Evolutionary conservation across 352 stramenopile genomes (phyloP), one percentile per base, ranked within the genome.

Genomic region (Globisporangium orthogonon): DNA sequence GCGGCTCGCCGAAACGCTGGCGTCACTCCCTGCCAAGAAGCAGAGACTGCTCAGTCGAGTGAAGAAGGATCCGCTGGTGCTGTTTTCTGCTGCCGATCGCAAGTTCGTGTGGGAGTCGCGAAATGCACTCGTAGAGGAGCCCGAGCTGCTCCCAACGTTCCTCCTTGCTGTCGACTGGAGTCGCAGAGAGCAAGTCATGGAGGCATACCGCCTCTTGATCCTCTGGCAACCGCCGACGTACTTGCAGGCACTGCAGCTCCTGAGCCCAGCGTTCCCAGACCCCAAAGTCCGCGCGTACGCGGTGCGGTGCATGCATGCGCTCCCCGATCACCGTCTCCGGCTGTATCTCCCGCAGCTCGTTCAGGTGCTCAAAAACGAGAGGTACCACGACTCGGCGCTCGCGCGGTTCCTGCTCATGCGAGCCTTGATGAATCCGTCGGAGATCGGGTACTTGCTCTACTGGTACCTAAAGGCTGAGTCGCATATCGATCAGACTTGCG

Each of bases 281-380:
- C 91, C 91, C 0, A 96, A 97, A 69, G 87, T 98, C 9, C 83
- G 91, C n/a, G 89, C 91, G 1, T 96, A 96, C 54, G 91, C 91
- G 17, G 91, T 97, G 45, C 83, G 87, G 2, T 96, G 83, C 58
- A 87, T 98, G 57, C 80, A 97, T 47, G 73, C 72, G 2, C 58
- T 97, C 0, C 73, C 80, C 0, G 91, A 97, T 54, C 76, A 96
- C 43, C 83, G 94, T 0, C 70, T 98, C 11, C 70, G 79, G n/a
- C 61, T 95, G 18, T 97, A 92, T 56, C 60, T 96, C 5, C 76
- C 90, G 3, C 87, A 96, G 54, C 77, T 96, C 6, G 83, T 95
- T 0, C 87, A 96, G 35, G 81, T 82, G 7, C 57, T 93, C 28
- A 93, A 95, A 56, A 91, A 93, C 44, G 85, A 95, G 53, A 70